phyloP scores from a whole-genome alignment of 495 filamentous ascomycete species.

The Acidiella bohemica region DNA sequence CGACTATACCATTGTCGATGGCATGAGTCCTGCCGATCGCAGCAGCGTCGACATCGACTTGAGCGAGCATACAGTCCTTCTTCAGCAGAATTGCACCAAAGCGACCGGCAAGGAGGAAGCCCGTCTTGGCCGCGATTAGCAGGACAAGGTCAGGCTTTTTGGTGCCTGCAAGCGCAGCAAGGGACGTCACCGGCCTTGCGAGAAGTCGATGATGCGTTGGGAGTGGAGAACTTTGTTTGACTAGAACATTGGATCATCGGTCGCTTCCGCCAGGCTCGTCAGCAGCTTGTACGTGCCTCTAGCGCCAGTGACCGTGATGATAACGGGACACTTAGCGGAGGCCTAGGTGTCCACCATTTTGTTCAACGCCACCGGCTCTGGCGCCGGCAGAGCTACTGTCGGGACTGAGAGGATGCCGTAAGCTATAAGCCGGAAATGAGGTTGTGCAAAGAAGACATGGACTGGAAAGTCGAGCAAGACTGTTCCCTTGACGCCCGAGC shows the following conservation, averaged over 20 bases:
- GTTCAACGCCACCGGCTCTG: slow-evolving; percentile 15
- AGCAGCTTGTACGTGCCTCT: slow-evolving; percentile 7
- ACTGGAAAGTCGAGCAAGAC: slow-evolving; percentile 23
- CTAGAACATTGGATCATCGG: slow-evolving; percentile 21
- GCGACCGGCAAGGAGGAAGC: slow-evolving; percentile 19
- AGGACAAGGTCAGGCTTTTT: slow-evolving; percentile 20
- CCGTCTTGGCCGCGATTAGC: slow-evolving; percentile 18
- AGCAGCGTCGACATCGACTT: slow-evolving; percentile 21
- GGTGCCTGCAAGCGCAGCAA: slow-evolving; percentile 11
- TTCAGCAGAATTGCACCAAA: slow-evolving; percentile 17
- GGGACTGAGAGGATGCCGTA: slow-evolving; percentile 18
- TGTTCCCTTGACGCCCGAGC: slow-evolving; percentile 10
- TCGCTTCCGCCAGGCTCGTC: slow-evolving; percentile 11
- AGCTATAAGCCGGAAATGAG: slow-evolving; percentile 8
- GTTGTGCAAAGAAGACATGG: slow-evolving; percentile 21
- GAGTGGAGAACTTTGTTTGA: slow-evolving; percentile 14
- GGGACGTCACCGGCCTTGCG: slow-evolving; percentile 8
- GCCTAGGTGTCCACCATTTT: slow-evolving; percentile 9
- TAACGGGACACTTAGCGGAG: slow-evolving; percentile 14
- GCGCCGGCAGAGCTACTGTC: slow-evolving; percentile 8
- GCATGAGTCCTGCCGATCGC: slow-evolving; percentile 20
- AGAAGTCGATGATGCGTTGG: slow-evolving; percentile 14
- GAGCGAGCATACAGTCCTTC: slow-evolving; percentile 20
- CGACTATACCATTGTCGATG: slow-evolving; percentile 19
- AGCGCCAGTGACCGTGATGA: slow-evolving; percentile 20